Conservation (phyloP, 352 stramenopile species). For the Elongisporangium senticosum region DNA sequence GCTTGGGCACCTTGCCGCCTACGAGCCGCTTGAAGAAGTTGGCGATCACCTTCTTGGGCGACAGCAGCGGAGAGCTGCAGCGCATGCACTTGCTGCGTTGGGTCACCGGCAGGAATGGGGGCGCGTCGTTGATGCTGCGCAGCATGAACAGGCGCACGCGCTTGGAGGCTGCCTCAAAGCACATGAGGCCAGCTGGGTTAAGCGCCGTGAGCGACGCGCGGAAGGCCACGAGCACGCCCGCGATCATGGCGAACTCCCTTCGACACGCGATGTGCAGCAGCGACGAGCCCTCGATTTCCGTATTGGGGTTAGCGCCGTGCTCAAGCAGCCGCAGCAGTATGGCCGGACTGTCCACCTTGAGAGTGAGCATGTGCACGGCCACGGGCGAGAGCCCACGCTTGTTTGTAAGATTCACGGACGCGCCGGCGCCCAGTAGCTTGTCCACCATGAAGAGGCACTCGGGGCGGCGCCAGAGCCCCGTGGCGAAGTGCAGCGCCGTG, state of each 20-base stretch:
- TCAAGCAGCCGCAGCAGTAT: conserved; percentile 65
- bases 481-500: conserved; percentile 73
- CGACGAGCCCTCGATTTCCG: conserved; percentile 54
- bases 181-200: conserved; percentile 72
- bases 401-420: conserved; percentile 45
- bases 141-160: conserved; percentile 68
- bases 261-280: conserved; percentile 55
- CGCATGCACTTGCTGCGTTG: conserved; percentile 72
- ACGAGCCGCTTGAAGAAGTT: conserved; percentile 60
- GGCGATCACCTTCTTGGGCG: conserved; percentile 32
- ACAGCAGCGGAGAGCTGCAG: conserved; percentile 51
- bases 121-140: conserved; percentile 44
- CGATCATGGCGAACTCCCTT: conserved; percentile 44
- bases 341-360: conserved; percentile 66
- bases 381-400: conserved; percentile 62
- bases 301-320: conserved; percentile 47
- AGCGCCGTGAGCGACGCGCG: conserved; percentile 54
- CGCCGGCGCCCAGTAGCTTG: conserved; percentile 43
- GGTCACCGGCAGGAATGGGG: conserved; percentile 37
- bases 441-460: conserved; percentile 38
- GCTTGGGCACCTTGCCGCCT: conserved; percentile 29
- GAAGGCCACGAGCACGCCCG: conserved; percentile 53
- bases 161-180: conserved; percentile 62
- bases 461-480: conserved; percentile 50
- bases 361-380: conserved; percentile 73